Conservation (phyloP, 2,329 filamentous ascomycete species). For the Fusarium redolens region DNA sequence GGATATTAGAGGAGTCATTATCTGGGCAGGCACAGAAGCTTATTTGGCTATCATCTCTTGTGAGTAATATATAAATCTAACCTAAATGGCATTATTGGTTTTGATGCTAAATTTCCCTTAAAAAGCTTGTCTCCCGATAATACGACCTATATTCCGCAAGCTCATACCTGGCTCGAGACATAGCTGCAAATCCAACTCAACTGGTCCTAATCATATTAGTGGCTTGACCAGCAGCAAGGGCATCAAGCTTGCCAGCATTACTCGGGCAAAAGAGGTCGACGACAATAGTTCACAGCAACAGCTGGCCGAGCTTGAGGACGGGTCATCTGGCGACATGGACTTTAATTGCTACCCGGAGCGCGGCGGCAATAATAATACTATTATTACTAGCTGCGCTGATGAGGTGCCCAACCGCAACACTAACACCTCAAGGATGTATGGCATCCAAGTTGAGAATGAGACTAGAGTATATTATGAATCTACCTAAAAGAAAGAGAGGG, state of each 20-base stretch:
- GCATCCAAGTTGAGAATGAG: slow-evolving; percentile 29
- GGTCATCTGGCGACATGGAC: slow-evolving; percentile 17
- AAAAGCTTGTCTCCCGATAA: slow-evolving; percentile 25
- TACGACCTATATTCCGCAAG: slow-evolving; percentile 16
- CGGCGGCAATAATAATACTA: slow-evolving; percentile 2
- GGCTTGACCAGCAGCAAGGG: slow-evolving; percentile 24
- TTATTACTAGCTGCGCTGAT: slow-evolving; percentile 2
- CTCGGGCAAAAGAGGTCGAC: slow-evolving; percentile 15
- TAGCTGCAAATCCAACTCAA: slow-evolving; percentile 15
- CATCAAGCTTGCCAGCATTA: slow-evolving; percentile 19
- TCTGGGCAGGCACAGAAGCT: slow-evolving; percentile 26
- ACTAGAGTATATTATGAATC: slow-evolving; percentile 22
- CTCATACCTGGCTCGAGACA: slow-evolving; percentile 9
- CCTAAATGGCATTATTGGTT: background rate
- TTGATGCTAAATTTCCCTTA: background rate
- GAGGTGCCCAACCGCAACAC: background rate
- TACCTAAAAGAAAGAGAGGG: no score
- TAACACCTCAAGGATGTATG: background rate
- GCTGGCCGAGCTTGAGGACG: slow-evolving; percentile 20
- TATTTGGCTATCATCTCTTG: slow-evolving; percentile 27
- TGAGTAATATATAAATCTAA: background rate
- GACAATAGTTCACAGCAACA: slow-evolving; percentile 26
- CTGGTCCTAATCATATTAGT: slow-evolving; percentile 16
- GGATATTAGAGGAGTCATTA: slow-evolving; percentile 25
- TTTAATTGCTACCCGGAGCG: slow-evolving; percentile 16